Evolutionary conservation across 73 alveolate species (phyloP), one percentile per base, ranked within the genome.

Genomic region (Blepharisma stoltei): DNA sequence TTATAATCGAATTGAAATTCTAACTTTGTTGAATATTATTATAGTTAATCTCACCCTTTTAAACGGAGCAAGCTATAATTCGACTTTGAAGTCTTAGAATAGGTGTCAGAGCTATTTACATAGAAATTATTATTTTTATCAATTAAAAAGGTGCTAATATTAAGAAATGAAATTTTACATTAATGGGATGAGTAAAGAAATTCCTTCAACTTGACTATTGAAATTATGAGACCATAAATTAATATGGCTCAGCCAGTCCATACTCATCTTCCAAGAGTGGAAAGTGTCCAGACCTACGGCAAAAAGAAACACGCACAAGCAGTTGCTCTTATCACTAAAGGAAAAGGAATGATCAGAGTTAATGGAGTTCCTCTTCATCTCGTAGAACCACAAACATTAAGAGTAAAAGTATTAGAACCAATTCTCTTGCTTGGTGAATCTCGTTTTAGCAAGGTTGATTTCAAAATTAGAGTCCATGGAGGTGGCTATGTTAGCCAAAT

Each of bases 221-320:
- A 32, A 32, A 32, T 32, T 32, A 32, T 32, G 41, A 32, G 41
- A 32, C 41, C 41, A 32, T 32, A 32, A 32, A 32, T 32, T 32
- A 32, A 32, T 32, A 60, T 60, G 73, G 73, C 73, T 60, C 73
- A 60, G 23, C 48, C 73, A n/a, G 18, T 25, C 14, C 73, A 60
- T 25, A 60, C 73, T 11, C 73, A 60, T 25, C 46, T 60, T 1
- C 79, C 79, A 1, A 69, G n/a, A n/a, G 55, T 69, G 11, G 79
- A 89, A 80, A 60, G 81, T 84, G 92, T 92, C 38, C 92, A 90
- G 77, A 88, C 96, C 70, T 92, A 83, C 86, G 98, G 98, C 14
- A 92, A 86, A 71, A 92, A 92, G 88, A 92, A 92, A 90, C 92
- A 89, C 86, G 95, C 96, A 21, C 78, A 87, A 43, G 98, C 98